phyloP scores from a whole-genome alignment of 169 alveolate genomes.

The Eimeria brunetti region DNA sequence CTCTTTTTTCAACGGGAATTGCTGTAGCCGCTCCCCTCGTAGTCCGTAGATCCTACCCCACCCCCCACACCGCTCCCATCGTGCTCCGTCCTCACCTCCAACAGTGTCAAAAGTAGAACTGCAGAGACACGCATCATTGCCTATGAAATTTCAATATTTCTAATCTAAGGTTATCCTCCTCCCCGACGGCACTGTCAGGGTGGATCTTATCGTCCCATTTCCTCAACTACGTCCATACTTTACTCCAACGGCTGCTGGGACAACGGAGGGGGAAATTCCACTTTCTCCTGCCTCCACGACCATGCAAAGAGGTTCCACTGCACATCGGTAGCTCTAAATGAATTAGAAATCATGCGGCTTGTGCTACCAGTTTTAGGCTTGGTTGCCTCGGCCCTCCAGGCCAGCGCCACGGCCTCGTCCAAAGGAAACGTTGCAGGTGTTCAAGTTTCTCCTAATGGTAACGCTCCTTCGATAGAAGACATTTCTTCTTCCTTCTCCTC shows the following conservation, averaged over 20 bases:
- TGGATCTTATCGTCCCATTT: not conserved
- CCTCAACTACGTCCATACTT: not conserved
- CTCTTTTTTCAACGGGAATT: not conserved
- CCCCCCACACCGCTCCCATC: slow-evolving; percentile 18
- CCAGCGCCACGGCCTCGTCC: not conserved
- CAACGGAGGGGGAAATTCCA: not conserved
- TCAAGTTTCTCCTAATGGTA: not conserved
- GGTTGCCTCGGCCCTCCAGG: not conserved
- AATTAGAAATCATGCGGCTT: not conserved
- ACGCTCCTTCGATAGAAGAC: not conserved
- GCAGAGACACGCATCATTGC: not conserved
- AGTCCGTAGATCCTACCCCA: slow-evolving; percentile 8
- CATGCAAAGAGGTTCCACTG: slow-evolving; percentile 15
- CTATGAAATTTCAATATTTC: not conserved
- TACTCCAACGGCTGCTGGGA: not conserved
- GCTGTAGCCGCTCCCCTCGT: not conserved
- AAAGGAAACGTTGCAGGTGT: not conserved
- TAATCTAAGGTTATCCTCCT: not conserved
- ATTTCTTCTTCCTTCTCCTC: not conserved
- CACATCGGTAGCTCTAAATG: not conserved
- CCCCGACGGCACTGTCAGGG: not conserved
- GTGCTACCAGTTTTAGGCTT: not conserved
- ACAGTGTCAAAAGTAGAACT: not conserved
- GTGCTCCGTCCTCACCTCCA: not conserved
- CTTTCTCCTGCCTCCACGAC: not conserved